Evolutionary conservation across 78 protist genomes (phyloP).

Genomic region (Dictyostelium brefeldianum): DNA sequence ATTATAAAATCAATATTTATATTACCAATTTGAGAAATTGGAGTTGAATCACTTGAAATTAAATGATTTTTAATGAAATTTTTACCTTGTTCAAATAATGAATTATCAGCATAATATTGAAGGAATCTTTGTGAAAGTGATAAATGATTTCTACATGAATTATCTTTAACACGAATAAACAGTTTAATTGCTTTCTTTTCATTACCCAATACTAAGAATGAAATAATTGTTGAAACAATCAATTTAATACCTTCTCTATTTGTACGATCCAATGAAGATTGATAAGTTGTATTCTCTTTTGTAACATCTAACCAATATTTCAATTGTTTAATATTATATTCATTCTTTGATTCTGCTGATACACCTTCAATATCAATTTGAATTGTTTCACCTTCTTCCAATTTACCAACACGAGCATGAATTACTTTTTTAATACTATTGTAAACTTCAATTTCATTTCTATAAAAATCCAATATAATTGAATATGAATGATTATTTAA

Average conservation of each 20-base stretch:
- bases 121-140: neutral
- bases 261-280: no score
- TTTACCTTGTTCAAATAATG: neutral
- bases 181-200: neutral
- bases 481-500: neutral
- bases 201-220: neutral
- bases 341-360: no score
- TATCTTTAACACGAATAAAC: neutral
- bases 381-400: neutral
- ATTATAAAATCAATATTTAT: neutral
- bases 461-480: neutral
- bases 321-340: neutral
- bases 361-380: neutral
- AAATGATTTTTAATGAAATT: neutral
- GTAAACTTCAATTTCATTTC: neutral
- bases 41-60: neutral
- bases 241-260: neutral
- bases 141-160: neutral
- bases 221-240: neutral
- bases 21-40: neutral
- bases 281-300: no score
- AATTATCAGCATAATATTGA: neutral
- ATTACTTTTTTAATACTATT: no score
- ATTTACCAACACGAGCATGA: no score
- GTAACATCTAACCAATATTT: neutral